Conservation (phyloP, 805 yeast genomes). For the Grigorovia humatica region DNA sequence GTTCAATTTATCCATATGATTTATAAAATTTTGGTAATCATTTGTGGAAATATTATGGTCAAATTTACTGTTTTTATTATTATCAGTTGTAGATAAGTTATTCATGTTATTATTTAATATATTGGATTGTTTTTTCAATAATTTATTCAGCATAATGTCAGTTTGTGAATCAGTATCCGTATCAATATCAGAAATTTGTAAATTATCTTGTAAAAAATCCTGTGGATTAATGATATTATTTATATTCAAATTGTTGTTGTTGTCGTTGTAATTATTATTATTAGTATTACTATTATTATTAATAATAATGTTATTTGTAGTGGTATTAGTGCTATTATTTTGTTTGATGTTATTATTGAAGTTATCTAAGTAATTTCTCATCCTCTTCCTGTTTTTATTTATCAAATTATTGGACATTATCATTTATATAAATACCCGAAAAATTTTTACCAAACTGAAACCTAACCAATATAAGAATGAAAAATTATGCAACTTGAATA, state of each 20-base stretch:
- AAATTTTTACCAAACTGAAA: too few species aligned
- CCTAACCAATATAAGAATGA: too few species aligned
- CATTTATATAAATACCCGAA: neutral
- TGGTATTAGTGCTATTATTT: too few species aligned
- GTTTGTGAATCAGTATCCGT: neutral
- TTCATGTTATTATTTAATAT: neutral
- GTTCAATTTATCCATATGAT: neutral
- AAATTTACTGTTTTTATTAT: neutral
- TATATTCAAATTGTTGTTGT: too few species aligned
- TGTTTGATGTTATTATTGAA: too few species aligned
- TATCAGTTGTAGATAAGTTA: neutral
- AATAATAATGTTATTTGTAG: neutral
- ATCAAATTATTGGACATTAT: neutral
- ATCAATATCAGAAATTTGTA: neutral
- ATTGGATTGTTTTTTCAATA: neutral
- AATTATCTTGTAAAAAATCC: neutral
- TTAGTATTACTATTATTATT: too few species aligned
- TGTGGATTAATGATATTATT: neutral
- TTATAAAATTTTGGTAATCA: neutral
- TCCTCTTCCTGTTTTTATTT: constrained; percentile 2
- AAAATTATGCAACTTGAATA: neutral
- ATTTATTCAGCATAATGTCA: neutral
- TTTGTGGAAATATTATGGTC: neutral
- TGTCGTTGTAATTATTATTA: too few species aligned
- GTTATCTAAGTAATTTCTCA: neutral